Percentiles rank a stretch among this genome's conserved stretches.
Conservation (phyloP, 1,139 yeast genomes). For the Sugiyamaella japonica region DNA sequence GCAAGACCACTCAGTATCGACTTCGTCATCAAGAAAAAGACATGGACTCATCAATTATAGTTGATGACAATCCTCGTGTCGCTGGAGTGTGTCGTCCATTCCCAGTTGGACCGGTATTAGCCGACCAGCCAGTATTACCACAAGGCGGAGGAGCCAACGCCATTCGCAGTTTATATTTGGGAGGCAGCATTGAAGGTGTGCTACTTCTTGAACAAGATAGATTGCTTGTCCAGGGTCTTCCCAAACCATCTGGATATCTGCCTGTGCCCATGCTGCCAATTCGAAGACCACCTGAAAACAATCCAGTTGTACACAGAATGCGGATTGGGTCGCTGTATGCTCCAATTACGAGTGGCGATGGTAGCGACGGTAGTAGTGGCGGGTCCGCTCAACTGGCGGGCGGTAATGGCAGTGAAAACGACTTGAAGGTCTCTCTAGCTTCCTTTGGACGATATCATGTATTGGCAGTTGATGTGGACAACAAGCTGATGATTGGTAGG, state of each 20-base stretch:
- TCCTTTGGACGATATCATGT: conserved; percentile 69
- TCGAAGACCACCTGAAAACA: neutral
- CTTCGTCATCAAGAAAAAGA: conserved; percentile 23
- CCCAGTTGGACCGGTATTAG: neutral
- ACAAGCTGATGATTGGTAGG: conserved; percentile 35
- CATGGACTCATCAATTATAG: conserved; percentile 6
- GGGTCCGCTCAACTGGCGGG: neutral
- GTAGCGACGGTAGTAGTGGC: no score
- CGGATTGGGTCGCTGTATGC: neutral
- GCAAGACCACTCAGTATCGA: conserved; percentile 34
- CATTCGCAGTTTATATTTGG: conserved; percentile 2
- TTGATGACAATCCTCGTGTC: conserved; percentile 9
- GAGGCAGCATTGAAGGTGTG: conserved; percentile 2
- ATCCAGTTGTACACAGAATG: conserved; percentile 1
- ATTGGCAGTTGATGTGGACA: conserved; percentile 56
- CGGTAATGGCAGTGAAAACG: neutral
- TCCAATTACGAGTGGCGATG: neutral
- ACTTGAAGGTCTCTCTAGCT: neutral
- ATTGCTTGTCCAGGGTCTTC: neutral
- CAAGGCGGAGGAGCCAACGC: conserved; percentile 4
- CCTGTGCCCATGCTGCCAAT: neutral
- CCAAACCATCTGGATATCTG: neutral
- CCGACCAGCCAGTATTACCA: neutral
- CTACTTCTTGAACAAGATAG: neutral
- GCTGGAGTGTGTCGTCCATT: conserved; percentile 4